Conservation (phyloP, 106 monocot species). For the Xerophyta viscosa region DNA sequence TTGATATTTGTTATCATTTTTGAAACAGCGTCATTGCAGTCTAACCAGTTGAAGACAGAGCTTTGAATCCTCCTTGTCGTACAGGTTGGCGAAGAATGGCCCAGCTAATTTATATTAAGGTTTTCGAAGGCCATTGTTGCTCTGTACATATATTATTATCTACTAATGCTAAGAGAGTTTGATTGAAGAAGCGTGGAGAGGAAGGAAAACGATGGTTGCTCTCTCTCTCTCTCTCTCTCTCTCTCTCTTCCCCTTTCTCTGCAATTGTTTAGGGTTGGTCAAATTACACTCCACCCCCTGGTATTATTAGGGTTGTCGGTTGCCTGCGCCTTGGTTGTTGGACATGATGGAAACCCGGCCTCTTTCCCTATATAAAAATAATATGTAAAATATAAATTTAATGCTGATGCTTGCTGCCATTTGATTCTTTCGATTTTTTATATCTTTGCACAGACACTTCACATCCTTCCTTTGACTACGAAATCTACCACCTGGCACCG, state of each 20-base stretch:
- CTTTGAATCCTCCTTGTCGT: constrained; percentile 7
- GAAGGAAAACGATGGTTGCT: background rate
- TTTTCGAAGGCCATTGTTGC: background rate
- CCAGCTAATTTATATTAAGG: background rate
- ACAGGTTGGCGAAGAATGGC: background rate
- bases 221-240: background rate
- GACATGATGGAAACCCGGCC: background rate
- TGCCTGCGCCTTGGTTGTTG: background rate
- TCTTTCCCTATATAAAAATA: background rate
- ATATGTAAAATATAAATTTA: background rate
- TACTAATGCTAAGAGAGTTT: background rate
- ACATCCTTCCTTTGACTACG: too few relatives aligned
- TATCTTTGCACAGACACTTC: too few relatives aligned
- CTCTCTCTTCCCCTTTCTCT: too few relatives aligned
- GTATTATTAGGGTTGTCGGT: background rate
- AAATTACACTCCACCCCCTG: too few relatives aligned
- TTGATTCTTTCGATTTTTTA: background rate
- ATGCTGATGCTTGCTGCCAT: background rate
- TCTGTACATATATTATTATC: constrained; percentile 8
- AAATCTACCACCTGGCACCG: too few relatives aligned
- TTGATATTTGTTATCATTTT: background rate
- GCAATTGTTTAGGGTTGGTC: too few relatives aligned
- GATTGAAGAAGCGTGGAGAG: background rate
- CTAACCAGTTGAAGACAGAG: constrained; percentile 36
- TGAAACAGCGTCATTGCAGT: constrained; percentile 6